A percentile compares a stretch with the other conserved stretches of the same genome.
Evolutionary conservation across 208 protist species (phyloP).

Genomic region (Novymonas esmeraldas): DNA sequence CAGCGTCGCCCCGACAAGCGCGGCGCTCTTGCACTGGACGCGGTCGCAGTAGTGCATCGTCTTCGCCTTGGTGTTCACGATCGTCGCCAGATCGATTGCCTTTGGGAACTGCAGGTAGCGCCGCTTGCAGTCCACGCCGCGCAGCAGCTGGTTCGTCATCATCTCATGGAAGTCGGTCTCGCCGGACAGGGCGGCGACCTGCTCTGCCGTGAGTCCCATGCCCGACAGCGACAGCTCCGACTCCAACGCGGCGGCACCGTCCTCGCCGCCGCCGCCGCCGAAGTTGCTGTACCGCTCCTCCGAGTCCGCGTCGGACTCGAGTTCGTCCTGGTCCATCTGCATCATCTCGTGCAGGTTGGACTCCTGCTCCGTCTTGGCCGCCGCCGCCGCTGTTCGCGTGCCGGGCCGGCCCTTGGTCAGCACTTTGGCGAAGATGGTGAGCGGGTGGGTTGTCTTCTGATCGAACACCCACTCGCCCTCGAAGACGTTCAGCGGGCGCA

Average conservation of each 20-base stretch:
- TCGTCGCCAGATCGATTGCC: slow-evolving; percentile 38
- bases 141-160: slow-evolving; percentile 35
- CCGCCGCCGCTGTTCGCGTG: slow-evolving; percentile 7
- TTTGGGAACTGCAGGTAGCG: slow-evolving; percentile 51
- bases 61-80: slow-evolving; percentile 47
- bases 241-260: too few relatives aligned
- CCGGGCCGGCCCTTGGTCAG: slow-evolving; percentile 27
- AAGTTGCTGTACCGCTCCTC: slow-evolving; percentile 20
- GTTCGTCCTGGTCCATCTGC: slow-evolving; percentile 37
- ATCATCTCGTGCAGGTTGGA: slow-evolving; percentile 52
- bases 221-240: slow-evolving; percentile 15
- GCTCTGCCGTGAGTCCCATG: slow-evolving; percentile 31
- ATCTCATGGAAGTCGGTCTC: slow-evolving; percentile 38
- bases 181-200: slow-evolving; percentile 27
- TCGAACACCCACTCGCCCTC: slow-evolving; percentile 57
- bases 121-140: slow-evolving; percentile 30
- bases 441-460: slow-evolving; percentile 39
- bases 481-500: slow-evolving; percentile 45
- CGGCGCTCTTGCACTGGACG: slow-evolving; percentile 38
- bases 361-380: slow-evolving; percentile 39
- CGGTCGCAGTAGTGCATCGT: slow-evolving; percentile 35
- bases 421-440: slow-evolving; percentile 40
- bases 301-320: slow-evolving; percentile 31
- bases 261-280: slow-evolving; percentile 11
- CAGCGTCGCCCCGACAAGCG: slow-evolving; percentile 36